A percentile compares a stretch with the other conserved stretches of the same genome.
Evolutionary conservation across 2,329 filamentous ascomycete species (phyloP).

Genomic region (Scedosporium boydii): DNA sequence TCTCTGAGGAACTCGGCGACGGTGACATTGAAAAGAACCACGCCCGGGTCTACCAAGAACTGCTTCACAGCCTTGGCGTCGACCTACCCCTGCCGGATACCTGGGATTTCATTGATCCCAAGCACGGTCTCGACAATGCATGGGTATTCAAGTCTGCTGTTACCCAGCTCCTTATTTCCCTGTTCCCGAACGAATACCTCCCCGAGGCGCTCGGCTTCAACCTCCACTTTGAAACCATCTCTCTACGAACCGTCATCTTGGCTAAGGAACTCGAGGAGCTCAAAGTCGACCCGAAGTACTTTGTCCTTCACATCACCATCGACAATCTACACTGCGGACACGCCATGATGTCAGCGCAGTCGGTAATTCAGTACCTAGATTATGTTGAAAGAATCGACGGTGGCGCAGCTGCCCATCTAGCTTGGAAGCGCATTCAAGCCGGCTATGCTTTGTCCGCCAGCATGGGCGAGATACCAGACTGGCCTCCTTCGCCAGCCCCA

Average conservation of each 20-base stretch:
- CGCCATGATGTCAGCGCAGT: slow-evolving; percentile 32
- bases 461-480: slow-evolving; percentile 15
- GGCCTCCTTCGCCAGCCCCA: slow-evolving; percentile 12
- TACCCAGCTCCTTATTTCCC: slow-evolving; percentile 32
- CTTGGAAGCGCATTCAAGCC: slow-evolving; percentile 31
- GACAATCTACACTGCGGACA: slow-evolving; percentile 40
- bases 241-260: slow-evolving; percentile 17
- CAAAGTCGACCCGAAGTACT: slow-evolving; percentile 34
- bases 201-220: slow-evolving; percentile 43
- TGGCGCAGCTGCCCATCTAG: slow-evolving; percentile 14
- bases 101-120: background rate
- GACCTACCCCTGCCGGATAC: background rate
- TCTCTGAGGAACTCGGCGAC: background rate
- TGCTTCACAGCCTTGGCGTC: background rate
- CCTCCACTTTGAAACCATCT: slow-evolving; percentile 34
- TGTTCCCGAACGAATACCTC: slow-evolving; percentile 37
- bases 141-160: slow-evolving; percentile 23
- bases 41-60: background rate
- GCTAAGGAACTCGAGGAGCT: slow-evolving; percentile 31
- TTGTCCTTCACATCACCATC: slow-evolving; percentile 39
- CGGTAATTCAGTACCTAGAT: slow-evolving; percentile 27
- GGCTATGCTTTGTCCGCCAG: slow-evolving; percentile 25
- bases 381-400: background rate
- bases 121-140: background rate
- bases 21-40: background rate